Evolutionary conservation across 2,329 filamentous ascomycete species (phyloP).

Genomic region (Fusarium zealandicum): DNA sequence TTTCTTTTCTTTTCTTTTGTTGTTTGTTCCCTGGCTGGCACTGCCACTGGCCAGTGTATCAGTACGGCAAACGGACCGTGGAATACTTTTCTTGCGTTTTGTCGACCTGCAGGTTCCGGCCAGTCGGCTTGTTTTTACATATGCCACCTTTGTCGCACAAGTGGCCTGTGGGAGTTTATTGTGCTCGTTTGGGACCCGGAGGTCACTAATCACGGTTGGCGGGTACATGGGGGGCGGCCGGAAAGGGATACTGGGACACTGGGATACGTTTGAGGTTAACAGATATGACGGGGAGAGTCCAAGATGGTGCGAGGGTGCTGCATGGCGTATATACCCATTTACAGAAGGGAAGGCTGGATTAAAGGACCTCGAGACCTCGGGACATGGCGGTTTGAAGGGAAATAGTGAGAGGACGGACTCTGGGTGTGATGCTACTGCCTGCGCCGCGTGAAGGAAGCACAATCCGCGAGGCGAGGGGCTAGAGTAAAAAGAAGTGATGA

Average conservation of each 20-base stretch:
- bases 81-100: constrained; percentile 10
- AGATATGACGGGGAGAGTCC: constrained; percentile 10
- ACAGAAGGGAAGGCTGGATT: constrained; percentile 23
- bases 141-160: constrained; percentile 9
- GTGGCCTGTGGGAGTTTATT: constrained; percentile 26
- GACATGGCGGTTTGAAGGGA: constrained; percentile 10
- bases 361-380: constrained; percentile 11
- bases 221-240: constrained; percentile 19
- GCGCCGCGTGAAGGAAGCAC: neutral
- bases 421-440: neutral
- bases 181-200: constrained; percentile 26
- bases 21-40: constrained; percentile 22
- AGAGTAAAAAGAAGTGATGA: constrained; percentile 14
- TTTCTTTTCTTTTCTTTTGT: constrained; percentile 24
- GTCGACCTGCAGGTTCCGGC: constrained; percentile 14
- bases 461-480: constrained; percentile 6
- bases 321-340: constrained; percentile 46
- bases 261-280: constrained; percentile 3
- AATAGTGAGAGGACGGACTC: neutral
- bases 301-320: constrained; percentile 32
- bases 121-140: constrained; percentile 24
- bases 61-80: constrained; percentile 25
- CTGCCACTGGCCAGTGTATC: constrained; percentile 21
- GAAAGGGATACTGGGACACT: constrained; percentile 13
- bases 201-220: constrained; percentile 32